phyloP scores from a whole-genome alignment of 495 filamentous ascomycete species.

The Aspergillus cavernicola region DNA sequence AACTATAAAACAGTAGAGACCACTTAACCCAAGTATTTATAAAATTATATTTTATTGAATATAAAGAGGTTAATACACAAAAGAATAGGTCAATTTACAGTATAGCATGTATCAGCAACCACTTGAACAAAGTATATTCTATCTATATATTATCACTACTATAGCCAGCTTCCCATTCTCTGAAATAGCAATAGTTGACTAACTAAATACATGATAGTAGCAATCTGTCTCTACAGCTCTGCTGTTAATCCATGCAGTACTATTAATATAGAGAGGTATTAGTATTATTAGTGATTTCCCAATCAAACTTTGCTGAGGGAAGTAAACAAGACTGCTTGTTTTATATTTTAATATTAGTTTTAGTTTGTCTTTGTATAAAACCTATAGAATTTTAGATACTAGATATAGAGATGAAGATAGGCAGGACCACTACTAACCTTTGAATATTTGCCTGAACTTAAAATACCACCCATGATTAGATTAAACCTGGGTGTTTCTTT shows the following conservation, averaged over 20 bases:
- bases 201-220: neutral
- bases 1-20: neutral
- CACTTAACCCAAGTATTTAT: neutral
- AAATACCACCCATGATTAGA: neutral
- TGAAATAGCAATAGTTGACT: neutral
- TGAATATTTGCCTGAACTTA: neutral
- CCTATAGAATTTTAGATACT: neutral
- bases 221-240: neutral
- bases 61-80: neutral
- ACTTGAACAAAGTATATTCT: neutral
- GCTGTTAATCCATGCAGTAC: neutral
- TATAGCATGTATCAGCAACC: neutral
- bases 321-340: neutral
- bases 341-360: neutral
- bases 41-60: neutral
- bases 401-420: neutral
- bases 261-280: neutral
- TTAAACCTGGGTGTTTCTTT: neutral
- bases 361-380: neutral
- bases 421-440: neutral
- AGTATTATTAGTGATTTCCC: neutral
- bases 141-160: neutral
- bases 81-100: neutral
- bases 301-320: neutral
- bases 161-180: neutral